Evolutionary conservation across 2,329 filamentous ascomycete genomes (phyloP).

Genomic region (Trichophyton benhamiae): DNA sequence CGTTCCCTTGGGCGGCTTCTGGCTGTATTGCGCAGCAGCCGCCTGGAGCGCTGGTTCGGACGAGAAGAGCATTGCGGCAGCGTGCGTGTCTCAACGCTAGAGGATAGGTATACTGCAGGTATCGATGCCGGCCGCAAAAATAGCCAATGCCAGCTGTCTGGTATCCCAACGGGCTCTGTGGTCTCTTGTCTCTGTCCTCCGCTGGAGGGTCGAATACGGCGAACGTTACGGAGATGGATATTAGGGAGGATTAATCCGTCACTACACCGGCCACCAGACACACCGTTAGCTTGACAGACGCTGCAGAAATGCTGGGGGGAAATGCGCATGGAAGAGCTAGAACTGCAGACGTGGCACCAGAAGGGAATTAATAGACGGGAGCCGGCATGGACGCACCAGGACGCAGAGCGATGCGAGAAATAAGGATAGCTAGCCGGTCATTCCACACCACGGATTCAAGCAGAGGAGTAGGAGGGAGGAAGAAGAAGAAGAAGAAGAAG

Average conservation of each 20-base stretch:
- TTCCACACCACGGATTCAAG: background rate
- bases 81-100: background rate
- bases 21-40: slow-evolving; percentile 9
- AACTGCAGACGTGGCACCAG: background rate
- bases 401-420: background rate
- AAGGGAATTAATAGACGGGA: background rate
- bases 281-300: background rate
- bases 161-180: no score
- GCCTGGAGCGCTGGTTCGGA: slow-evolving; percentile 4
- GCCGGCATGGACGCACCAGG: background rate
- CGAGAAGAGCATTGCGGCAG: slow-evolving; percentile 10
- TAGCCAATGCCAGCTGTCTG: no score
- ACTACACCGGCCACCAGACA: background rate
- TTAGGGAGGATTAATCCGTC: background rate
- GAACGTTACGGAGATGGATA: background rate
- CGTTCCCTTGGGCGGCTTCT: slow-evolving; percentile 57
- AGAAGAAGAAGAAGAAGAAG: background rate
- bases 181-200: background rate
- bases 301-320: background rate
- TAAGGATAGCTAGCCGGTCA: background rate
- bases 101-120: background rate
- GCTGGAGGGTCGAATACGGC: background rate
- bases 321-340: background rate
- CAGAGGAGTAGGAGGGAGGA: background rate
- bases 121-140: background rate